Evolutionary conservation across 2,329 filamentous ascomycete genomes (phyloP).

Genomic region (Alternaria sp.): DNA sequence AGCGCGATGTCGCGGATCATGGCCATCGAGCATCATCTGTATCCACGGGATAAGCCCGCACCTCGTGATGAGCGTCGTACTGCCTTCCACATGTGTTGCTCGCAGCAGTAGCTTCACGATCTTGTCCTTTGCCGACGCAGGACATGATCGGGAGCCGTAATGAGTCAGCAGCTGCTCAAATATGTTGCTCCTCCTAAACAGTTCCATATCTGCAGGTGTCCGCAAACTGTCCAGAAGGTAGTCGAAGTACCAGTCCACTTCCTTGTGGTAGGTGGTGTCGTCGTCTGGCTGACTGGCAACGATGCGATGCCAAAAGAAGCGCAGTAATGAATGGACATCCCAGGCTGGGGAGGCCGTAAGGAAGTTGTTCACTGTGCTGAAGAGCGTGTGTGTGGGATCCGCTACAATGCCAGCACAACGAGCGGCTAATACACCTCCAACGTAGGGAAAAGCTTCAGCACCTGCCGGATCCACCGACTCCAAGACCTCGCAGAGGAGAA

Average conservation of each 20-base stretch:
- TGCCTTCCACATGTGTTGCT: slow-evolving; percentile 72
- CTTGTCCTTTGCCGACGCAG: slow-evolving; percentile 65
- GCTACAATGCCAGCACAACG: slow-evolving; percentile 72
- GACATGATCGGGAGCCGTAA: slow-evolving; percentile 70
- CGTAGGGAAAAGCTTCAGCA: slow-evolving; percentile 66
- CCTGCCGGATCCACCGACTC: slow-evolving; percentile 64
- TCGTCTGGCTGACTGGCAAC: slow-evolving; percentile 77
- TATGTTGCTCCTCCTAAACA: slow-evolving; percentile 66
- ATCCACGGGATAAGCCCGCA: slow-evolving; percentile 79
- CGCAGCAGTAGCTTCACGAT: slow-evolving; percentile 69
- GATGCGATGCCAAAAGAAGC: slow-evolving; percentile 71
- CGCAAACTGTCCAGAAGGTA: slow-evolving; percentile 73
- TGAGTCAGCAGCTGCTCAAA: slow-evolving; percentile 78
- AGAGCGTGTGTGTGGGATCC: slow-evolving; percentile 81
- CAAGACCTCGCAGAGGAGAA: slow-evolving; percentile 78
- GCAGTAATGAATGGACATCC: slow-evolving; percentile 64
- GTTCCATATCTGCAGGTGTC: slow-evolving; percentile 63
- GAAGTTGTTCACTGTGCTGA: slow-evolving; percentile 84
- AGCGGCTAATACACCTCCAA: slow-evolving; percentile 77
- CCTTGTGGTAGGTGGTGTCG: slow-evolving; percentile 71
- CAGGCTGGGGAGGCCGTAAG: slow-evolving; percentile 79
- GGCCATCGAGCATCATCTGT: slow-evolving; percentile 61
- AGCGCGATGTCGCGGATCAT: slow-evolving; percentile 57
- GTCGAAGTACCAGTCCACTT: slow-evolving; percentile 75
- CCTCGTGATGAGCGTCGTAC: slow-evolving; percentile 79